Percentiles rank a stretch among this genome's conserved stretches.
phyloP scores from a whole-genome alignment of 2,329 filamentous ascomycete species.

The Trichoderma arundinaceum region DNA sequence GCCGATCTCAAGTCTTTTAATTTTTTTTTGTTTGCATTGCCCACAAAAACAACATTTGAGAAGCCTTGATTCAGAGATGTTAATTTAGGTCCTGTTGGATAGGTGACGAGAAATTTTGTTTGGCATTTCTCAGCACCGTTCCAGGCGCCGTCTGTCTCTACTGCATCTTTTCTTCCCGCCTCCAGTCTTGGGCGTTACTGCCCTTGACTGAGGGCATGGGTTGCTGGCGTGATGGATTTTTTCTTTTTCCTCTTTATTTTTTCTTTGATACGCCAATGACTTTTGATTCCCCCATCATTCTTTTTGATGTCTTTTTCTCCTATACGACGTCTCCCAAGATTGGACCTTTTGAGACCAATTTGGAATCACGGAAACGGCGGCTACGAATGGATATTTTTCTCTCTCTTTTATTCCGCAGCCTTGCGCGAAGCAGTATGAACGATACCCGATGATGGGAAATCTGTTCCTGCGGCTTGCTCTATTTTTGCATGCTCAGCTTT shows the following conservation, averaged over 20 bases:
- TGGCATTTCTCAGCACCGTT: not conserved
- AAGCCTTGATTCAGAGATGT: conserved; percentile 7
- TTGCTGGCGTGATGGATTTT: conserved; percentile 9
- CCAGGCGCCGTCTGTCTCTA: conserved; percentile 1
- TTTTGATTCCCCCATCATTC: conserved; percentile 33
- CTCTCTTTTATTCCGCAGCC: conserved; percentile 23
- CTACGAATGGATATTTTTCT: conserved; percentile 1
- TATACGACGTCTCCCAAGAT: conserved; percentile 9
- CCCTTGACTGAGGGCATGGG: not conserved
- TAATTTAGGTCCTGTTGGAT: not conserved
- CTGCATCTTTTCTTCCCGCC: conserved; percentile 13
- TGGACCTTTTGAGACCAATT: not conserved
- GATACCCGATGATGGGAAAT: conserved; percentile 25
- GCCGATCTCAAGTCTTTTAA: not conserved
- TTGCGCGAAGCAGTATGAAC: conserved; percentile 27
- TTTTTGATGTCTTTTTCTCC: conserved; percentile 36
- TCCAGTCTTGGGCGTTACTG: not conserved
- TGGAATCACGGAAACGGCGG: conserved; percentile 9
- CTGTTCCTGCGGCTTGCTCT: not conserved
- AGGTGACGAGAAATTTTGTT: not conserved
- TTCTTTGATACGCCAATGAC: conserved; percentile 26
- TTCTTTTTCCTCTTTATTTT: conserved; percentile 14
- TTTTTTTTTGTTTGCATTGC: conserved; percentile 5
- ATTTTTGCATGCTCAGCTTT: not conserved
- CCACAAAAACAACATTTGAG: conserved; percentile 6